A percentile compares a stretch with the other conserved stretches of the same genome.
phyloP scores from a whole-genome alignment of 2,329 filamentous ascomycete genomes.

The Neofusicoccum parvum region DNA sequence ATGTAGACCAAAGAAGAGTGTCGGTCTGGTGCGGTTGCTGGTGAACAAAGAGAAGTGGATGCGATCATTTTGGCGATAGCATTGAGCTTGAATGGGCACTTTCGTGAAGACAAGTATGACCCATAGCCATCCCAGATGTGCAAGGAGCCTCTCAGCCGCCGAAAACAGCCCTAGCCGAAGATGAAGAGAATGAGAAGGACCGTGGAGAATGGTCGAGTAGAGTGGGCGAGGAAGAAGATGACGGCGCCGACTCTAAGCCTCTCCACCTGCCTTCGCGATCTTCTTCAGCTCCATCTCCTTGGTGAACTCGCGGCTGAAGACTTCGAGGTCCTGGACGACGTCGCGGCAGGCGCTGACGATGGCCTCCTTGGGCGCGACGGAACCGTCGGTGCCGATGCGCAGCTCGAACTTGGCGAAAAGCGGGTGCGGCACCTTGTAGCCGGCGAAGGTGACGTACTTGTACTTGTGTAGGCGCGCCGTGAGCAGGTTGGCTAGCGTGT shows the following conservation, averaged over 20 bases:
- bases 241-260: background rate
- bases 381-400: constrained; percentile 89
- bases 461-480: constrained; percentile 82
- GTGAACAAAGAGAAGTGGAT: too few relatives aligned
- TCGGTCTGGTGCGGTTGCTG: too few relatives aligned
- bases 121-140: too few relatives aligned
- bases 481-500: constrained; percentile 90
- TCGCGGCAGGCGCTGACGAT: constrained; percentile 79
- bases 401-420: constrained; percentile 61
- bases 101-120: too few relatives aligned
- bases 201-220: too few relatives aligned
- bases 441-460: constrained; percentile 83
- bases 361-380: constrained; percentile 84
- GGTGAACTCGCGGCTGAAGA: constrained; percentile 83
- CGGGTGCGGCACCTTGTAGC: constrained; percentile 70
- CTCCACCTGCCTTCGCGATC: constrained; percentile 58
- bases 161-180: background rate
- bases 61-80: too few relatives aligned
- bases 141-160: too few relatives aligned
- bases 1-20: background rate
- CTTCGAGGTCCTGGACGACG: constrained; percentile 77
- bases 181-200: too few relatives aligned
- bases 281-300: constrained; percentile 89
- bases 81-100: too few relatives aligned
- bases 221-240: too few relatives aligned